Conservation (phyloP, 768 basidiomycete genomes). For the Pulveroboletus sp. region DNA sequence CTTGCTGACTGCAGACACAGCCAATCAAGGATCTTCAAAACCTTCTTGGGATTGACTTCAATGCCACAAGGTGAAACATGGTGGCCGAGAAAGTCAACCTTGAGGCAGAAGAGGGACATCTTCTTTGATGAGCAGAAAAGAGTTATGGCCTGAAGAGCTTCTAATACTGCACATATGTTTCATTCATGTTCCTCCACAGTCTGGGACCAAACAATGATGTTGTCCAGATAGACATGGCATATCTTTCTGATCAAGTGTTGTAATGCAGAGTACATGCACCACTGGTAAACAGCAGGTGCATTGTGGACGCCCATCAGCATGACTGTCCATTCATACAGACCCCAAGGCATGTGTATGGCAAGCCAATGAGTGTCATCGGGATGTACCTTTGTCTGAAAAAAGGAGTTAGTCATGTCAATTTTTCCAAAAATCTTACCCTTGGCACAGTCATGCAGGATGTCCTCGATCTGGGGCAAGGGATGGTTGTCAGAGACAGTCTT, state of each 20-base stretch:
- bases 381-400: constrained; percentile 34
- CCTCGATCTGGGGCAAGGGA: constrained; percentile 15
- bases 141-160: no score
- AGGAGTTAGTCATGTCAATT: no score
- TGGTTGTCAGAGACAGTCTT: constrained; percentile 20
- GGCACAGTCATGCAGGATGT: constrained; percentile 22
- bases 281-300: constrained; percentile 21
- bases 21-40: neutral
- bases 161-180: no score
- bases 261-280: constrained; percentile 9
- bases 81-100: no score
- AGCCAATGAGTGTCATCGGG: constrained; percentile 31
- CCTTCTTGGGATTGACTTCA: no score
- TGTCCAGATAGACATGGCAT: constrained; percentile 14
- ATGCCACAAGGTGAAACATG: no score
- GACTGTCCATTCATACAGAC: no score
- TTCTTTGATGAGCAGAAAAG: no score
- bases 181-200: no score
- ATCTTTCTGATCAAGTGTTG: no score
- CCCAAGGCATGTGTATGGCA: constrained; percentile 37
- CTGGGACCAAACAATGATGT: constrained; percentile 34
- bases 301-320: constrained; percentile 7
- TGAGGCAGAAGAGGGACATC: no score
- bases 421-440: constrained; percentile 35
- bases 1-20: no score